A percentile compares a stretch with the other conserved stretches of the same genome.
These are phyloP conservation scores for Scutellaria barbata DNA, from an alignment of 257 asterid species.

Conservation along the genomic window DNA sequence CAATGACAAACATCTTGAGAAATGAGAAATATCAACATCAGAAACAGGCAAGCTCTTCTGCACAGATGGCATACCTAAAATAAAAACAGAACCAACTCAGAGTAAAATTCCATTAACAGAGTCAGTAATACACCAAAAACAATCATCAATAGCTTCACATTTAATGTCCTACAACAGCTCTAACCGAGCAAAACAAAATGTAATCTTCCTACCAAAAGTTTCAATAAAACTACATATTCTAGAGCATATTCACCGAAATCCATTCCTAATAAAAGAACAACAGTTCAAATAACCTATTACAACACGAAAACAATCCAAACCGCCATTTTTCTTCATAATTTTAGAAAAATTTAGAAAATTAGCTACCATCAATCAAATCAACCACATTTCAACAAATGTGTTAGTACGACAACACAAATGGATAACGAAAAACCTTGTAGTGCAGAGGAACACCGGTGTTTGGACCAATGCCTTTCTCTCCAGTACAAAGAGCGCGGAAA, in stretches of 20 bases:
- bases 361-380: slow-evolving; percentile 15
- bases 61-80: slow-evolving; percentile 17
- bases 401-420: neutral
- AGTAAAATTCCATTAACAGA: slow-evolving; percentile 2
- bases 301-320: neutral
- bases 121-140: slow-evolving; percentile 17
- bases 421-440: slow-evolving; percentile 61
- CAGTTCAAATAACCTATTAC: neutral
- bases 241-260: slow-evolving; percentile 17
- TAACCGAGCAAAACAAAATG: neutral
- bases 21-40: slow-evolving; percentile 16
- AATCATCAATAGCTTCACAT: slow-evolving; percentile 6
- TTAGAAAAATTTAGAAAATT: neutral
- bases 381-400: neutral
- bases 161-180: slow-evolving; percentile 5
- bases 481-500: slow-evolving; percentile 96
- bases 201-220: neutral
- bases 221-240: slow-evolving; percentile 7
- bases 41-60: neutral
- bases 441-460: slow-evolving; percentile 85
- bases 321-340: too few relatives aligned
- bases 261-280: neutral
- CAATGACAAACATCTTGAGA: slow-evolving; percentile 21
- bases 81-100: slow-evolving; percentile 6
- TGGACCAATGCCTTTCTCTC: slow-evolving; percentile 94